Evolutionary conservation across 2,329 filamentous ascomycete genomes (phyloP), one percentile per base, ranked within the genome.

Genomic region (Sclerotiophoma versabilis): DNA sequence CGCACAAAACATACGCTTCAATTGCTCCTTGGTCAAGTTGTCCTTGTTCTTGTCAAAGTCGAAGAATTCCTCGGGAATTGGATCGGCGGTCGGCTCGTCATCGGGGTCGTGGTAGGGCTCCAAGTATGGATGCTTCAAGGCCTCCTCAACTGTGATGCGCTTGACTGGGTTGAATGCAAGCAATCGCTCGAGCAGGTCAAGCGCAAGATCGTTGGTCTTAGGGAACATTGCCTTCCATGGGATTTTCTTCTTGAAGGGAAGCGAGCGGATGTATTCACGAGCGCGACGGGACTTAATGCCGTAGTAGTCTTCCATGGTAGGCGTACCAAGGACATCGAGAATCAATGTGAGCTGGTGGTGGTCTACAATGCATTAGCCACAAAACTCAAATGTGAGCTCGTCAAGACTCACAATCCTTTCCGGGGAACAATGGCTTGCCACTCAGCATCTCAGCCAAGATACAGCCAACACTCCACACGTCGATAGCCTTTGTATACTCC

Each of bases 11-110:
- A 72, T 74, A 88, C 95, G 85, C 83, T 98, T 98, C 76, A 99
- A 79, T 79, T 99, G 92, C 80, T 99, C 95, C 81, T 99, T 99
- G 82, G 90, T 97, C 72, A 99, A 80, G 70, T 89, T 95, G 77
- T 99, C 95, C 87, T 99, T 99, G 84, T 98, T 96, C 85, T 97
- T 97, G 80, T 99, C 95, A 77, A 99, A 99, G 79, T 99, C 95
- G 76, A 99, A 99, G 83, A 99, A 99, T 76, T 96, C 93, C 76
- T 98, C 93, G 19, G 95, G 95, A 70, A 99, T 99, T 19, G 95
- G 93, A 36, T 93, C 91, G 15, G 95, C 95, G 11, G 92, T 97
- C 43, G 95, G 95, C 83, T 99, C 95, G 74, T 99, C 95, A 73
- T 98, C 95, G 6, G 95, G 95, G 76, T 99, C 95, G 77, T 99